These are phyloP conservation scores for Hysterangium stoloniferum DNA, from an alignment of 768 basidiomycete genomes.

Conservation along the genomic window DNA sequence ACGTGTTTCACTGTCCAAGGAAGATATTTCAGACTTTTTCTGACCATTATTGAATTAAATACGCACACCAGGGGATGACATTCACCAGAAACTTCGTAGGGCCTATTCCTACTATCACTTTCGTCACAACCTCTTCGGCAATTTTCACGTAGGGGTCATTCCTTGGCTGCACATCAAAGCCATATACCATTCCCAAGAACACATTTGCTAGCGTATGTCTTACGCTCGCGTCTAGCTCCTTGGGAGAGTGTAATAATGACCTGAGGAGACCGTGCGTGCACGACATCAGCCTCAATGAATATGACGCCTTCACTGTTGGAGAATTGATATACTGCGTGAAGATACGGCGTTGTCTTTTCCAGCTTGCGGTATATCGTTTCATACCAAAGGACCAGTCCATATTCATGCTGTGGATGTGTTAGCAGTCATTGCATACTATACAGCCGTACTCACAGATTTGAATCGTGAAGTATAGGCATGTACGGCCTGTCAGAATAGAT, in stretches of 20 bases:
- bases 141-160: slow-evolving; percentile 27
- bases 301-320: background rate
- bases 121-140: slow-evolving; percentile 19
- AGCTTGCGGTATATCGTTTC: background rate
- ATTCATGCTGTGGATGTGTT: background rate
- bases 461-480: slow-evolving; percentile 7
- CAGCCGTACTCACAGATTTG: no score
- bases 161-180: slow-evolving; percentile 24
- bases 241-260: no score
- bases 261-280: no score
- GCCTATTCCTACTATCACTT: slow-evolving; percentile 19
- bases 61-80: slow-evolving; percentile 9
- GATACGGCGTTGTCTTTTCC: background rate
- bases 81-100: slow-evolving; percentile 28
- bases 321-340: background rate
- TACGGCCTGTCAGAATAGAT: slow-evolving; percentile 25
- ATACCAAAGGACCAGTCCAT: background rate
- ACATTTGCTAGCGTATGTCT: no score
- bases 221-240: no score
- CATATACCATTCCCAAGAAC: slow-evolving; percentile 25
- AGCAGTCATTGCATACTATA: no score
- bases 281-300: background rate
- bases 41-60: background rate
- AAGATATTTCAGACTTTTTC: background rate
- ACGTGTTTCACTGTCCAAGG: slow-evolving; percentile 15